A percentile compares a stretch with the other conserved stretches of the same genome.
These are phyloP conservation scores for Elsinoe australis DNA, from an alignment of 2,329 filamentous ascomycete genomes.

Conservation along the genomic window DNA sequence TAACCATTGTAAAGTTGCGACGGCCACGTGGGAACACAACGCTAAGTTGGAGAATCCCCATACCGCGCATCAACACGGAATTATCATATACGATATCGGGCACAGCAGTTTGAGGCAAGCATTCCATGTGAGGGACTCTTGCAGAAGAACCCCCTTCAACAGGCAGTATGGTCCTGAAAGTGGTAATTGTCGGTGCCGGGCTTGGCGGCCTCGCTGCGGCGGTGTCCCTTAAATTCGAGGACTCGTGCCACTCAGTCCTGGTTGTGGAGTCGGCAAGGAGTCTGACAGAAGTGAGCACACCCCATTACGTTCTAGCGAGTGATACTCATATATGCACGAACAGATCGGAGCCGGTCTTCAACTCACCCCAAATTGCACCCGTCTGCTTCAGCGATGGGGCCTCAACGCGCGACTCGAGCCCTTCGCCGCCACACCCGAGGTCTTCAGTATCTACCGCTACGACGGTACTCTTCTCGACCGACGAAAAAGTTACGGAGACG, in stretches of 20 bases:
- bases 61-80: too few species aligned
- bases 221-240: conserved; percentile 28
- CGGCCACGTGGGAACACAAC: too few species aligned
- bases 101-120: too few species aligned
- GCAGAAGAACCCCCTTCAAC: too few species aligned
- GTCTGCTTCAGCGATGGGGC: conserved; percentile 45
- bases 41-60: too few species aligned
- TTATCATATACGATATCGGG: too few species aligned
- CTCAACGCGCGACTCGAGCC: conserved; percentile 39
- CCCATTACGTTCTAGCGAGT: too few species aligned
- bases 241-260: conserved; percentile 25
- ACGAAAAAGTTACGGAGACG: conserved; percentile 46
- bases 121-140: too few species aligned
- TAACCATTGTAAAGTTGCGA: too few species aligned
- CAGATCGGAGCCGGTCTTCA: conserved; percentile 49
- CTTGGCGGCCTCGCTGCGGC: conserved; percentile 30
- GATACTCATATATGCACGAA: too few species aligned
- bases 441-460: conserved; percentile 48
- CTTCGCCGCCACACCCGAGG: conserved; percentile 39
- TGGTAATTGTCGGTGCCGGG: conserved; percentile 31
- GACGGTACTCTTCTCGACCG: conserved; percentile 42
- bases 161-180: too few species aligned
- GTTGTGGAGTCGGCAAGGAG: conserved; percentile 25
- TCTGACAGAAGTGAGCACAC: conserved; percentile 3
- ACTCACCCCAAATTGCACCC: conserved; percentile 43